Percentiles rank a stretch among this genome's conserved stretches.
Evolutionary conservation across 2,329 filamentous ascomycete species (phyloP).

Genomic region (Pseudovirgaria hyperparasitica): DNA sequence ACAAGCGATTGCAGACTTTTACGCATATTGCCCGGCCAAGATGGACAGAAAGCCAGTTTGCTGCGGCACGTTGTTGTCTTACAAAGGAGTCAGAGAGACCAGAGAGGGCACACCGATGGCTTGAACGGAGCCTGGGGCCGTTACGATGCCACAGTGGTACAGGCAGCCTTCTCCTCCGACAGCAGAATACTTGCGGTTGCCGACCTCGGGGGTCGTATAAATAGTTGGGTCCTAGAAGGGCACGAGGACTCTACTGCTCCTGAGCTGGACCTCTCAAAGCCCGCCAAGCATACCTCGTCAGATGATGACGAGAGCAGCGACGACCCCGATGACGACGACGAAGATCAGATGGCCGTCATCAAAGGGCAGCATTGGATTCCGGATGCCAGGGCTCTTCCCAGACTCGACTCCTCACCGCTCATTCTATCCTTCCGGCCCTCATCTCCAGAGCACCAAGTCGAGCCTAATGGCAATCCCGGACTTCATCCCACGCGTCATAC

Average conservation of each 20-base stretch:
- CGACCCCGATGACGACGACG: constrained; percentile 38
- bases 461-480: constrained; percentile 33
- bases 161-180: constrained; percentile 66
- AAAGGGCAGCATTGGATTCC: constrained; percentile 61
- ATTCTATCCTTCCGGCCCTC: constrained; percentile 34
- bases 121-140: constrained; percentile 55
- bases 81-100: constrained; percentile 21
- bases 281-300: too few species aligned
- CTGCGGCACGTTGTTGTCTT: constrained; percentile 26
- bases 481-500: constrained; percentile 38
- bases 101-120: constrained; percentile 12
- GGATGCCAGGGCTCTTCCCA: constrained; percentile 38
- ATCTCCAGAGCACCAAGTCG: too few species aligned
- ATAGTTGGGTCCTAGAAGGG: constrained; percentile 67
- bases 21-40: constrained; percentile 33
- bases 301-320: constrained; percentile 21
- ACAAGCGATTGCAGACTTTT: constrained; percentile 33
- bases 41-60: constrained; percentile 22
- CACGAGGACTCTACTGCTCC: constrained; percentile 36
- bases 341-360: constrained; percentile 35
- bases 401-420: constrained; percentile 31
- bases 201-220: constrained; percentile 74
- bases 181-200: constrained; percentile 66
- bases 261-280: constrained; percentile 22
- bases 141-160: constrained; percentile 66